These are phyloP conservation scores for Tricladium varicosporioides DNA, from an alignment of 2,329 filamentous ascomycete genomes.

Conservation along the genomic window DNA sequence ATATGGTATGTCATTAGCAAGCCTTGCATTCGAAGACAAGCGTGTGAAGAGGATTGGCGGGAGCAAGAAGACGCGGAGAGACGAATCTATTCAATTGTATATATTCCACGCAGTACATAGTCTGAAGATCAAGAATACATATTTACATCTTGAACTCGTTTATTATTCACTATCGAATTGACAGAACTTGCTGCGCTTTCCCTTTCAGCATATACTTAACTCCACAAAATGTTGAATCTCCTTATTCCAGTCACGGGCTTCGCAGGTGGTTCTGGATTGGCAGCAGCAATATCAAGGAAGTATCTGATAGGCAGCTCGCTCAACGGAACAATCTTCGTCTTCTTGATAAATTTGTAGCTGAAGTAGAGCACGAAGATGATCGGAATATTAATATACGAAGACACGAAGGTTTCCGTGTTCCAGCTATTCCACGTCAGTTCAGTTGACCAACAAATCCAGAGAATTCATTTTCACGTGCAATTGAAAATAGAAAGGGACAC, in stretches of 20 bases:
- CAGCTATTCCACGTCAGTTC: slow-evolving; percentile 40
- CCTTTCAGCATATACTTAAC: slow-evolving; percentile 3
- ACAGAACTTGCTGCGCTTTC: no score
- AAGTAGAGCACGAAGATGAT: slow-evolving; percentile 52
- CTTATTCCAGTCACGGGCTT: slow-evolving; percentile 19
- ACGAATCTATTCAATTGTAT: neutral
- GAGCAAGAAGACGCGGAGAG: neutral
- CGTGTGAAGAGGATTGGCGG: no score
- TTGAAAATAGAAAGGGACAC: slow-evolving; percentile 1
- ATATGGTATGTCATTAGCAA: neutral
- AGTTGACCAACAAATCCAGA: no score
- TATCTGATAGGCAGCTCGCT: slow-evolving; percentile 37
- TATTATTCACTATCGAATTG: no score
- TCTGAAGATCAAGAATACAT: no score
- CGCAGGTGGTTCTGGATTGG: slow-evolving; percentile 24
- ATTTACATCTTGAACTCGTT: no score
- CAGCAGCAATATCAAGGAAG: slow-evolving; percentile 37
- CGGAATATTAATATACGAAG: slow-evolving; percentile 63
- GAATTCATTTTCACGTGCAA: no score
- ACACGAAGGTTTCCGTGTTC: slow-evolving; percentile 55
- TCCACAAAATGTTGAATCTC: slow-evolving; percentile 29
- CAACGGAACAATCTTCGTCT: slow-evolving; percentile 42
- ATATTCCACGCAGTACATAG: no score
- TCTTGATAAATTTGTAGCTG: slow-evolving; percentile 53
- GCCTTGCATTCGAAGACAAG: no score